Conservation (phyloP, 73 alveolate genomes). For the Paramecium pentaurelia region DNA sequence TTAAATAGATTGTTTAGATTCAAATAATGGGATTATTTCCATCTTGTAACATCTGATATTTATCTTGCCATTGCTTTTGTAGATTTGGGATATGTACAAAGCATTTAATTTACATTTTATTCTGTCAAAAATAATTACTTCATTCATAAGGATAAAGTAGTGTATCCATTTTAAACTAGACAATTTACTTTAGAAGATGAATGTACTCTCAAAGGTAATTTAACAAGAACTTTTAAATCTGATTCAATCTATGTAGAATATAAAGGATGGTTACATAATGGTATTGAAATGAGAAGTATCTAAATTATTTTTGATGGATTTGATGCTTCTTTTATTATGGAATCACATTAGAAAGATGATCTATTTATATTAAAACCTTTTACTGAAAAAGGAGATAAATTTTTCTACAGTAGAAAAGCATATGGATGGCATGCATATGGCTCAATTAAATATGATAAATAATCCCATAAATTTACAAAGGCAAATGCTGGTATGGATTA, state of each 20-base stretch:
- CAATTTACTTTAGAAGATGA: neutral
- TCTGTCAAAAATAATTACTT: neutral
- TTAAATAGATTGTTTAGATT: neutral
- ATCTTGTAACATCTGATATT: neutral
- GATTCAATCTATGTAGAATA: neutral
- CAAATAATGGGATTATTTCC: neutral
- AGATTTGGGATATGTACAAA: neutral
- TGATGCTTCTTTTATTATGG: neutral
- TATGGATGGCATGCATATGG: slow-evolving; percentile 32
- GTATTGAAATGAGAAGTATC: neutral
- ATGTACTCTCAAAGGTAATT: neutral
- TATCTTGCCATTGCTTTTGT: neutral
- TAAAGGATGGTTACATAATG: slow-evolving; percentile 19
- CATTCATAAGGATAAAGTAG: neutral
- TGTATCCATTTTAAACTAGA: neutral
- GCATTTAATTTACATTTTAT: neutral
- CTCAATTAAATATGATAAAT: neutral
- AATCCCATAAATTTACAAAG: neutral
- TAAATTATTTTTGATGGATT: neutral
- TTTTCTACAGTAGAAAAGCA: slow-evolving; percentile 2
- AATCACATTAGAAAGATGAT: neutral
- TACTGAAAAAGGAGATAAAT: neutral
- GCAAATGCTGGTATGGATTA: slow-evolving; percentile 21
- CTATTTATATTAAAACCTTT: neutral
- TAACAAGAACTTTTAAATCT: neutral